Base-by-base conservation (phyloP, 106 monocot genomes). In the Dendrobium catenatum region DNA sequence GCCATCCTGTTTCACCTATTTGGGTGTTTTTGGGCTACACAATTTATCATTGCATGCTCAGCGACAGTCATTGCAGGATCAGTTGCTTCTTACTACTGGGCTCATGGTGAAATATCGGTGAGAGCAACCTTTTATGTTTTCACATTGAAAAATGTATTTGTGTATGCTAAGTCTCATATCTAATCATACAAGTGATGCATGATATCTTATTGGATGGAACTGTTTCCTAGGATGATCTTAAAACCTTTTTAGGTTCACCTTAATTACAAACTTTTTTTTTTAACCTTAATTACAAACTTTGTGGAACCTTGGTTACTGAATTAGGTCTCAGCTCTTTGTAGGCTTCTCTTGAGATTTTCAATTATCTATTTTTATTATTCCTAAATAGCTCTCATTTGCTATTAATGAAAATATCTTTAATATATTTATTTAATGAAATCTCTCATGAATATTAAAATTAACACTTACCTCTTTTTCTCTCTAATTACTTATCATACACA, bases 11-110 rank as follows among this genome's bases (percentile, higher is more conserved):
- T 99, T 85, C 99, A 99, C 75, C 79, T 99, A 10, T 91, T 99
- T 93, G 99, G 99, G 48, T 91, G 88, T 76, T 99, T 85, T 56
- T 99, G 99, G 99, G 99, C 88, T n/a, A 95, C 95, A 24, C 99
- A 99, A 55, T 99, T 99, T 83, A 85, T 99, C 66, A 84, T 90
- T 61, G 89, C 95, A 64, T 89, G 85, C 81, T 99, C 95, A 77
- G 85, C 95, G 33, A 95, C 99, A 73, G 89, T 99, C 3, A 90
- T 95, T 88, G 99, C 99, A 31, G 99, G 99, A 74, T 95, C 99
- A 11, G 99, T 99, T 81, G 99, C 95, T 67, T 95, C 95, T 8
- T 99, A 95, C 86, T 99, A 95, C 68, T 99, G 99, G 99, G 86
- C 89, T 46, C 91, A 91, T 86, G 93, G 91, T 75, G 95, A 99